Evolutionary conservation across 441 rosid species (phyloP), one percentile per base, ranked within the genome.

Genomic region (Gossypium davidsonii): DNA sequence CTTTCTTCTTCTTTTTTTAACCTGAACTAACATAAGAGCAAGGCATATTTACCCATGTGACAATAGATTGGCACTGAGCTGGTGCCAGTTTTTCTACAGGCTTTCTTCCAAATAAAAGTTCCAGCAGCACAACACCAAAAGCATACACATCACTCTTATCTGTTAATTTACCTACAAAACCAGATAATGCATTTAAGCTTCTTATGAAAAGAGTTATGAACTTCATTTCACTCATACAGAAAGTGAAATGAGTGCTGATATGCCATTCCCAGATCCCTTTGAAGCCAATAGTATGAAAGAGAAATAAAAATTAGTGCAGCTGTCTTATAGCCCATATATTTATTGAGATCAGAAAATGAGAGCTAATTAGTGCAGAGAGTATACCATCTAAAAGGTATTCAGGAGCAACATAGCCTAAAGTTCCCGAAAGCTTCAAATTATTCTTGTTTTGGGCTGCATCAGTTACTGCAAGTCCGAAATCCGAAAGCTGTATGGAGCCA

Each of bases 61-160:
- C 97, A 73, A 95, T 87, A 68, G 98, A 90, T 81, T 89, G 97
- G 84, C 93, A 88, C 75, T 88, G 96, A 81, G 86, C 79, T 48
- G 92, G 91, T 77, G 88, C 87, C 78, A 87, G 78, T 86, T 91
- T 90, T 81, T 92, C 97, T 3, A 90, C 93, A 0, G 99, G 96
- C 78, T 87, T 90, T 77, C 87, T 89, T 74, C 99, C 94, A 58
- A 95, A 77, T 53, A 95, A 80, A 84, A 95, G 97, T 80, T 95
- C 99, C 71, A 95, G 81, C 78, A 95, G 96, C 82, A 95, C 94
- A 28, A 95, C 87, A 52, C 98, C 99, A 51, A 90, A 95, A 10
- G 98, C 97, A 73, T 92, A 95, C 48, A 95, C 98, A 72, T 95
- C 99, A 42, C 99, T 95, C 86, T 95, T 95, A 57, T 95, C 99